Evolutionary conservation across 768 basidiomycete species (phyloP).

Genomic region (Mycena rebaudengoi): DNA sequence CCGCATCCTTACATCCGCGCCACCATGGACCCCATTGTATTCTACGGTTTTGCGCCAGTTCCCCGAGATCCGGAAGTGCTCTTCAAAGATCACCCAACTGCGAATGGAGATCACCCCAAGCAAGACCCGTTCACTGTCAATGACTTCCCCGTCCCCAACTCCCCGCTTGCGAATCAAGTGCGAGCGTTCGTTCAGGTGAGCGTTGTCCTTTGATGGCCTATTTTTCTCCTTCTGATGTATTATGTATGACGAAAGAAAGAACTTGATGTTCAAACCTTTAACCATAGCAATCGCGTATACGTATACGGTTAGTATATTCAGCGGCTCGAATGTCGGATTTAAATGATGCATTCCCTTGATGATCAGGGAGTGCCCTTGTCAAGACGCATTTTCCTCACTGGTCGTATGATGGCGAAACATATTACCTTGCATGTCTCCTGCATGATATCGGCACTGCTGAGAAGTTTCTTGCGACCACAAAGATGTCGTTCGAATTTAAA

Average conservation of each 20-base stretch:
- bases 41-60: slow-evolving; percentile 60
- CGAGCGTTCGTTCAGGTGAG: slow-evolving; percentile 49
- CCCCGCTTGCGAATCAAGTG: slow-evolving; percentile 47
- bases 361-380: slow-evolving; percentile 57
- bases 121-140: slow-evolving; percentile 47
- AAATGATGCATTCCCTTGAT: too few relatives aligned
- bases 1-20: too few relatives aligned
- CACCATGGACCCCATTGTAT: slow-evolving; percentile 33
- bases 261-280: slow-evolving; percentile 54
- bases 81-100: slow-evolving; percentile 55
- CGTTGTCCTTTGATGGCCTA: neutral
- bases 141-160: slow-evolving; percentile 54
- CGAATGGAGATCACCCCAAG: slow-evolving; percentile 49
- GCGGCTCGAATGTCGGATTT: too few relatives aligned
- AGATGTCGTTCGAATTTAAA: slow-evolving; percentile 65
- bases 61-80: slow-evolving; percentile 57
- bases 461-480: slow-evolving; percentile 58
- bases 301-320: too few relatives aligned
- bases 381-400: slow-evolving; percentile 56
- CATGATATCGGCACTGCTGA: slow-evolving; percentile 63
- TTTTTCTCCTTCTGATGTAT: neutral
- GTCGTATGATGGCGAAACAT: slow-evolving; percentile 58
- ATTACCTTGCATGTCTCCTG: slow-evolving; percentile 59
- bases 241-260: slow-evolving; percentile 39
- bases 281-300: slow-evolving; percentile 59